Conservation (phyloP, 805 yeast species). For the Ascoidea rubescens region DNA sequence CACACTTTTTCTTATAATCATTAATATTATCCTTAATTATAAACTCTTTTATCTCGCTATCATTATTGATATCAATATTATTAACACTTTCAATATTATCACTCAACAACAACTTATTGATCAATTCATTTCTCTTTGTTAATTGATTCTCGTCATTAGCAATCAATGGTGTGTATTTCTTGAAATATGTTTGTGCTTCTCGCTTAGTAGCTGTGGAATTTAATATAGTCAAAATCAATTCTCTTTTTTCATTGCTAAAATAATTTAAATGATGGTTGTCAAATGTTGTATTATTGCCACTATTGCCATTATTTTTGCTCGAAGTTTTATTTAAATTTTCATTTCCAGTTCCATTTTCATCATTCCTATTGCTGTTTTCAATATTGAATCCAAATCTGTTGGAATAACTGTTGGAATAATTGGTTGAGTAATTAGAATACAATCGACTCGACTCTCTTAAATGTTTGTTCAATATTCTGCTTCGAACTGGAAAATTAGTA, state of each 20-base stretch:
- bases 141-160: conserved; percentile 14
- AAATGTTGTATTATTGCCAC: no score
- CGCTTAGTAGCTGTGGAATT: conserved; percentile 88
- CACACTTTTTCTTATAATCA: conserved; percentile 10
- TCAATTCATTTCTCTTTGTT: conserved; percentile 17
- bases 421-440: no score
- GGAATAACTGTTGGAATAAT: no score
- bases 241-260: conserved; percentile 38
- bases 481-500: no score
- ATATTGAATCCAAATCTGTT: no score
- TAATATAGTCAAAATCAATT: conserved; percentile 69
- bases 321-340: no score
- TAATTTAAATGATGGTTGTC: no score
- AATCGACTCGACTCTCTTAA: no score
- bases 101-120: conserved; percentile 18
- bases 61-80: conserved; percentile 10
- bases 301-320: no score
- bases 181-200: conserved; percentile 72
- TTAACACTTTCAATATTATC: neutral
- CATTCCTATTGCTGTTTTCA: no score
- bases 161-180: conserved; percentile 45
- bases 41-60: conserved; percentile 3
- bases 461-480: no score
- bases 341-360: no score
- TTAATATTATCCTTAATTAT: conserved; percentile 11